Percentiles rank a stretch among this genome's conserved stretches.
Conservation (phyloP, 106 monocot species). For the Iris macrosiphon region DNA sequence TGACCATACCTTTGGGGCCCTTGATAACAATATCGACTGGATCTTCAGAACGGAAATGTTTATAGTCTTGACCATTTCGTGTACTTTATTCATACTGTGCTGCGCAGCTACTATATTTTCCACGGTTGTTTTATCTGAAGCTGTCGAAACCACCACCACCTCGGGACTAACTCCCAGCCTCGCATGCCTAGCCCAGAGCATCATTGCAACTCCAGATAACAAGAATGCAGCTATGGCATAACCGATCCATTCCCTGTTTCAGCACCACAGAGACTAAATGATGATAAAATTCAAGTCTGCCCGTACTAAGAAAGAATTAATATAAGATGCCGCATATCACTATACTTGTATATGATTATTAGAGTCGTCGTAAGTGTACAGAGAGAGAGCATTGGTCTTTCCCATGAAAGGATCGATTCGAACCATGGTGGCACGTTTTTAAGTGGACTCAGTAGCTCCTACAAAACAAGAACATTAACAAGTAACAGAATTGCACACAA, state of each 20-base stretch:
- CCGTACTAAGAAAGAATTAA: too few relatives aligned
- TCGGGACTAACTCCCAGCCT: constrained; percentile 7
- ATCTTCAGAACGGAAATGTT: constrained; percentile 58
- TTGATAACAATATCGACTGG: constrained; percentile 49
- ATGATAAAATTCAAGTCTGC: neutral
- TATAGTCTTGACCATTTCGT: constrained; percentile 30
- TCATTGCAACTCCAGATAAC: constrained; percentile 25
- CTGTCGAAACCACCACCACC: constrained; percentile 43
- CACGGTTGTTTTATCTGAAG: constrained; percentile 59
- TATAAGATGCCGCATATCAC: too few relatives aligned
- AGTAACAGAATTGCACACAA: neutral
- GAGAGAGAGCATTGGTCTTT: constrained; percentile 45
- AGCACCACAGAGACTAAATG: neutral
- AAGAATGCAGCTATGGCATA: constrained; percentile 31
- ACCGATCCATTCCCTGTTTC: constrained; percentile 64
- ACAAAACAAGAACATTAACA: neutral
- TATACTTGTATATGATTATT: constrained; percentile 69
- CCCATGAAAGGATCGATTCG: constrained; percentile 43
- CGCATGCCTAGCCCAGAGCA: constrained; percentile 43
- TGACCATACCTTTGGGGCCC: constrained; percentile 58
- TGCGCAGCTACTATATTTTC: constrained; percentile 75
- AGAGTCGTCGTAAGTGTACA: constrained; percentile 20
- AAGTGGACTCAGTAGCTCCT: constrained; percentile 67
- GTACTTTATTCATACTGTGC: constrained; percentile 35
- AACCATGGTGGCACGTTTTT: constrained; percentile 22